These are phyloP conservation scores for Monilinia vaccinii-corymbosi DNA, from an alignment of 2,329 filamentous ascomycete species.

Conservation along the genomic window DNA sequence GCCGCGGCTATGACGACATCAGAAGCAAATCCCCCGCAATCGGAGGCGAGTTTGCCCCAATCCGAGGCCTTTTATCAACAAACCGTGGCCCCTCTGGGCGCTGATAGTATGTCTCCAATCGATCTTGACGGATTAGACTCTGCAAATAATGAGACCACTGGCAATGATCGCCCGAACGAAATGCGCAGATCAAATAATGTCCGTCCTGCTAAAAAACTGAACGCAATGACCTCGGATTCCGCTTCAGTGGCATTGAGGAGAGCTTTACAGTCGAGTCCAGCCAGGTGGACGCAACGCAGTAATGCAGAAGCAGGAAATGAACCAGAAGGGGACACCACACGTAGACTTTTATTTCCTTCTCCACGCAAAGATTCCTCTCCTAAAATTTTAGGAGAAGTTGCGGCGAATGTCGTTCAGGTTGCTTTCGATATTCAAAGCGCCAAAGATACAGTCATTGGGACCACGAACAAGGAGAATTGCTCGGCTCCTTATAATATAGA, in stretches of 20 bases:
- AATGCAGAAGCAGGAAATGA: constrained; percentile 44
- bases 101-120: constrained; percentile 4
- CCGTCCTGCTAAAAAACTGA: constrained; percentile 22
- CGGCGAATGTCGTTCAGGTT: constrained; percentile 43
- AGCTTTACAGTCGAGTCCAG: constrained; percentile 31
- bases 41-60: constrained; percentile 31
- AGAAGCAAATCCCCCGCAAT: constrained; percentile 35
- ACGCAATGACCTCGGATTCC: constrained; percentile 27
- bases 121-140: constrained; percentile 3
- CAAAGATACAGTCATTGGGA: constrained; percentile 20
- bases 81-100: neutral
- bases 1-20: constrained; percentile 10
- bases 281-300: constrained; percentile 41
- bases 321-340: constrained; percentile 45
- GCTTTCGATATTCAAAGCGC: constrained; percentile 30
- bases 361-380: constrained; percentile 56
- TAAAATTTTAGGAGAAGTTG: constrained; percentile 51
- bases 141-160: neutral
- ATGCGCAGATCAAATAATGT: constrained; percentile 20
- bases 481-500: constrained; percentile 17
- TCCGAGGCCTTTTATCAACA: constrained; percentile 17
- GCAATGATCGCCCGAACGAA: constrained; percentile 5
- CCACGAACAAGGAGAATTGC: constrained; percentile 26
- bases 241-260: constrained; percentile 26
- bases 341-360: constrained; percentile 68